phyloP scores from a whole-genome alignment of 1,139 yeast genomes.

The Zygoascus hellenicus region DNA sequence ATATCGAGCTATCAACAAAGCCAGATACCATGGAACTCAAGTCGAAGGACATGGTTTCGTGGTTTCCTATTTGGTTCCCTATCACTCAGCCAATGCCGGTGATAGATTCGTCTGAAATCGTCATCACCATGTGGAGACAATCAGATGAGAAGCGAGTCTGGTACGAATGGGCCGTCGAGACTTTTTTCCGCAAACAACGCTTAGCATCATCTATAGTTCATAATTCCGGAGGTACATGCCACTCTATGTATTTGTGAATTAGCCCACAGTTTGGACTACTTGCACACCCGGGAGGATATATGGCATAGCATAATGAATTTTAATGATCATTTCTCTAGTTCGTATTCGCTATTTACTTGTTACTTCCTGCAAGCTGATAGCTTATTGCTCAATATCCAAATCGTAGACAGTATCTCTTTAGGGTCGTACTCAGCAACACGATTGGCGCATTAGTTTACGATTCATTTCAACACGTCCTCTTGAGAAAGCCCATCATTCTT shows the following conservation, averaged over 20 bases:
- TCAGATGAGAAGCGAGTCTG: conserved; percentile 44
- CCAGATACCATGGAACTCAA: conserved; percentile 41
- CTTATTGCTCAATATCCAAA: too few relatives aligned
- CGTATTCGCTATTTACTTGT: too few relatives aligned
- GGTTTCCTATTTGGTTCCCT: conserved; percentile 79
- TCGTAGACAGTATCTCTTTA: too few relatives aligned
- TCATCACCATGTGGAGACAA: conserved; percentile 44
- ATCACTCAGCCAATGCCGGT: conserved; percentile 45
- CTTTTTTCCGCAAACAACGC: conserved; percentile 32
- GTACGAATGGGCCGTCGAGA: conserved; percentile 70
- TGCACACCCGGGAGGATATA: too few relatives aligned
- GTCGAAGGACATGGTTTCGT: conserved; percentile 54
- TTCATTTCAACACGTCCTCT: too few relatives aligned
- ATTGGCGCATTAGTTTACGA: too few relatives aligned
- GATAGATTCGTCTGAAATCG: conserved; percentile 49
- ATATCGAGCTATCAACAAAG: conserved; percentile 49
- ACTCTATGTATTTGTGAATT: conserved; percentile 3
- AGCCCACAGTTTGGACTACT: too few relatives aligned
- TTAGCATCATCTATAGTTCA: conserved; percentile 25
- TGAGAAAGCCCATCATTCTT: too few relatives aligned
- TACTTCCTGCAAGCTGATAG: too few relatives aligned
- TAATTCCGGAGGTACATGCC: conserved; percentile 23
- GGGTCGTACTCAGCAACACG: too few relatives aligned
- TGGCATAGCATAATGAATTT: too few relatives aligned
- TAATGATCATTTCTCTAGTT: too few relatives aligned